Conservation (phyloP, 1,139 yeast species). For the Debaryomycetaceae sp. region DNA sequence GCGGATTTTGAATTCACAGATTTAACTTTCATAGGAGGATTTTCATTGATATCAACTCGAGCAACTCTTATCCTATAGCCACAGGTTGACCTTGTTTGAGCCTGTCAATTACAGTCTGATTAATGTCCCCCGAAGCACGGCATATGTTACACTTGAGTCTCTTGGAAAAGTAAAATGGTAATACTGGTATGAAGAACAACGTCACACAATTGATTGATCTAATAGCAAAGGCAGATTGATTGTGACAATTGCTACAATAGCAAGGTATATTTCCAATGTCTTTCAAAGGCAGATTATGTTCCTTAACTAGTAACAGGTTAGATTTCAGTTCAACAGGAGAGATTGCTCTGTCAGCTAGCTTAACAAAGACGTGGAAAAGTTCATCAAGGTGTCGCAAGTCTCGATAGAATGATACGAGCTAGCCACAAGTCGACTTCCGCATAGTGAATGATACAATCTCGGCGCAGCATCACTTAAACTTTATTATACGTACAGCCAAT, state of each 20-base stretch:
- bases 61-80: constrained; percentile 26
- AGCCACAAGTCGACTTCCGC: too few relatives aligned
- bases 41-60: too few relatives aligned
- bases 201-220: constrained; percentile 43
- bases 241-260: constrained; percentile 43
- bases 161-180: constrained; percentile 41
- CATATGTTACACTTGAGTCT: constrained; percentile 42
- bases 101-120: constrained; percentile 25
- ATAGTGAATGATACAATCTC: neutral
- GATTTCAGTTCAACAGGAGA: neutral
- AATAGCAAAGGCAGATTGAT: constrained; percentile 42
- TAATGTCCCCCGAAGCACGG: constrained; percentile 40
- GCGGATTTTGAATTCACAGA: too few relatives aligned
- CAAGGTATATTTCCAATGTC: constrained; percentile 28
- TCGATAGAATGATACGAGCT: too few relatives aligned
- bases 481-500: constrained; percentile 24
- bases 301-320: constrained; percentile 18
- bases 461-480: too few relatives aligned
- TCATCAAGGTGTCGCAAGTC: neutral
- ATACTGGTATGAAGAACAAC: constrained; percentile 41
- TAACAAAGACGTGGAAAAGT: neutral
- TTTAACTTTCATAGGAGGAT: too few relatives aligned
- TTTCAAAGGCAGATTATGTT: constrained; percentile 24
- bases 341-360: too few relatives aligned
- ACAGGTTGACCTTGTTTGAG: constrained; percentile 41